Base-by-base conservation (phyloP, 176 grass and related monocot species). In the Aegilops speltoides region DNA sequence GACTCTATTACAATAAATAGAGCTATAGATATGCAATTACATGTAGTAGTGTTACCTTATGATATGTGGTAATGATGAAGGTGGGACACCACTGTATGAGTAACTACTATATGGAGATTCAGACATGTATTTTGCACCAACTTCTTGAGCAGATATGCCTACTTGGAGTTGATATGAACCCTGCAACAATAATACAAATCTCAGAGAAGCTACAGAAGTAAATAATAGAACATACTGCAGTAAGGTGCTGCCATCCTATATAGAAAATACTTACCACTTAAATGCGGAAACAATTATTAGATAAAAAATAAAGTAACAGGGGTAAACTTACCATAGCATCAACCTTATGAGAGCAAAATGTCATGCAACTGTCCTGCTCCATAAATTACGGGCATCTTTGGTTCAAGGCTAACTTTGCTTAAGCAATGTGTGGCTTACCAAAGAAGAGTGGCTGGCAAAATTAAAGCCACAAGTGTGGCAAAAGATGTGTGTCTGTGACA, bases 101-200 rank as follows among this genome's bases (percentile, higher is more conserved):
- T 94, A 98, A 83, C 73, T 82, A 88, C 89, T 90, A 84, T 99
- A 99, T 68, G 92, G 94, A 82, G 94, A 94, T 63, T 83, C 61
- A 16, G 85, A 94, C 76, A 88, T 86, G 29, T 90, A 87, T 78
- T 52, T 93, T 83, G 97, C 94, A 74, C 94, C 94, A 85, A 68
- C 92, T 86, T 94, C 92, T 90, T 96, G 92, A 64, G 90, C 92
- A 52, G 76, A 91, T 86, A 99, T 90, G 77, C 77, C 88, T 74
- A 99, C 89, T 94, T 96, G 94, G 61, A 96, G 60, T 76, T 93
- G 86, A 92, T 86, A 96, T 87, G 92, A 79, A 90, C 63, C 94
- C 97, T 99, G 79, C 45, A 90, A 84, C 31, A 86, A 65, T 68
- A 82, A 38, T 60, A 90, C 78, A 22, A 88, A 86, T 79, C 63